Conservation (phyloP, 148 eudicot genomes). For the Vaccinium myrtillus region DNA sequence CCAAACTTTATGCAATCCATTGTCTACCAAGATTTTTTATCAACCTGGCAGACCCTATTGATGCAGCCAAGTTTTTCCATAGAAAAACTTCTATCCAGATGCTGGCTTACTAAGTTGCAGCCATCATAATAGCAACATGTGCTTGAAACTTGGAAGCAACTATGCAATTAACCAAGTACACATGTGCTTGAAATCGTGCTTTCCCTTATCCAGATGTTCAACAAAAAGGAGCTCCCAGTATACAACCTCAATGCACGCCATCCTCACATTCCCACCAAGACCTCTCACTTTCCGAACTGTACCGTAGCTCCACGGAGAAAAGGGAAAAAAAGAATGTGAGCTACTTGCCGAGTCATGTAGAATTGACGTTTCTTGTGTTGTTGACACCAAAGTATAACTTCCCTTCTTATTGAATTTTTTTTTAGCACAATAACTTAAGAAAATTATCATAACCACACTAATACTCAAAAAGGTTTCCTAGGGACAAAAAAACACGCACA, state of each 20-base stretch:
- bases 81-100: not conserved
- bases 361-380: not conserved
- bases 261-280: not conserved
- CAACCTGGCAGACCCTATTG: not conserved
- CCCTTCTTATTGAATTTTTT: too few species aligned
- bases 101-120: not conserved
- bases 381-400: too few species aligned
- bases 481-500: not conserved
- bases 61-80: not conserved
- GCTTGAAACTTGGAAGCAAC: not conserved
- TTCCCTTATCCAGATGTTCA: too few species aligned
- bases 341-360: not conserved
- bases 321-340: too few species aligned
- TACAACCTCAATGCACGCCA: not conserved
- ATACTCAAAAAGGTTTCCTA: not conserved
- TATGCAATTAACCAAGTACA: not conserved
- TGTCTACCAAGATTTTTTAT: not conserved
- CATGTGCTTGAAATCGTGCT: too few species aligned
- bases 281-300: not conserved
- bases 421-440: not conserved
- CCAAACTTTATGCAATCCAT: too few species aligned
- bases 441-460: not conserved
- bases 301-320: not conserved
- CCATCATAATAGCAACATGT: not conserved
- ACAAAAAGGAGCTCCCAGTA: not conserved